These are phyloP conservation scores for Arthrobotrys sinensis DNA, from an alignment of 2,329 filamentous ascomycete species.

Conservation along the genomic window DNA sequence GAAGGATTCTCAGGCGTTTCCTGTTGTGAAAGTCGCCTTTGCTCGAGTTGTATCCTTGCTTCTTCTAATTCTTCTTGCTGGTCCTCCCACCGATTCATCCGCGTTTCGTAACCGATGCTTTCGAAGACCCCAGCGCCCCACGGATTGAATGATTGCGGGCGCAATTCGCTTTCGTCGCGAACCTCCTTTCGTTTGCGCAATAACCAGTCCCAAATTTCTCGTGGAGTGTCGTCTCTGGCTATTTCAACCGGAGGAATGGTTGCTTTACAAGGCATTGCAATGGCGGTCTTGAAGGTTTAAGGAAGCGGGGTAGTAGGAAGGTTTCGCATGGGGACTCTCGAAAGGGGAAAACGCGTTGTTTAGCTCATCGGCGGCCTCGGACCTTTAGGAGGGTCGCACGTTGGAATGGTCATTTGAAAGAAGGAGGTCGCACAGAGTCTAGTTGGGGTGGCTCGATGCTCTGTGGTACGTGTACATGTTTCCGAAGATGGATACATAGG, in stretches of 20 bases:
- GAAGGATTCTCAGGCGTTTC: conserved; percentile 9
- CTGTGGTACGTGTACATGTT: background rate
- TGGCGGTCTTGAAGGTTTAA: conserved; percentile 13
- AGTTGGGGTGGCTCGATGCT: background rate
- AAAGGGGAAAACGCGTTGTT: conserved; percentile 59
- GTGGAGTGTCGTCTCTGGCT: conserved; percentile 49
- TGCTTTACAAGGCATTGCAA: conserved; percentile 54
- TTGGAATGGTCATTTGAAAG: background rate
- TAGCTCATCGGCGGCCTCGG: conserved; percentile 18
- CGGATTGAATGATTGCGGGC: conserved; percentile 43
- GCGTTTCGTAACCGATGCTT: conserved; percentile 45
- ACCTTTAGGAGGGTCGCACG: background rate
- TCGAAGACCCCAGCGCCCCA: conserved; percentile 50
- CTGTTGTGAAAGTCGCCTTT: conserved; percentile 24
- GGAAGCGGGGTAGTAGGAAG: conserved; percentile 54
- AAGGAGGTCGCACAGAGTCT: conserved; percentile 8
- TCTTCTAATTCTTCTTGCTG: conserved; percentile 34
- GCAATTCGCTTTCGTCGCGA: conserved; percentile 41
- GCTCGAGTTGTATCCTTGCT: conserved; percentile 39
- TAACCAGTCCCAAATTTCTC: conserved; percentile 54
- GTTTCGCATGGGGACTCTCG: conserved; percentile 37
- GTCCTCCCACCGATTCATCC: conserved; percentile 54
- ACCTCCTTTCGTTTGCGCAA: conserved; percentile 52
- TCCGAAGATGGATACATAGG: background rate
- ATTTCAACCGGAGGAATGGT: conserved; percentile 49